Evolutionary conservation across 768 basidiomycete genomes (phyloP), one percentile per base, ranked within the genome.

Genomic region (Wakefieldia striispora): DNA sequence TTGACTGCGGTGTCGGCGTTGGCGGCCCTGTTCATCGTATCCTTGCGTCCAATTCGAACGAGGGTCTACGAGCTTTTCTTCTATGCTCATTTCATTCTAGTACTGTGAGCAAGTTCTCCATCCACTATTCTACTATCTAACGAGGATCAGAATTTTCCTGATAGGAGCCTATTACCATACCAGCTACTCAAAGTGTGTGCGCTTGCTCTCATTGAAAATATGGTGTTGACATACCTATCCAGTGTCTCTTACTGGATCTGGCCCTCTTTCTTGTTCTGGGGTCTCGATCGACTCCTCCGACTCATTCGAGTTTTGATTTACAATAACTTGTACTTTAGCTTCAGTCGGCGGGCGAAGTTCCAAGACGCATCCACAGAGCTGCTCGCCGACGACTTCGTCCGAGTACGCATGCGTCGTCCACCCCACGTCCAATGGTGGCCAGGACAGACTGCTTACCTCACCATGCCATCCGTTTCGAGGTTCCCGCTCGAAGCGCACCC

Each of bases 401-500:
- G 77, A 16, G 60, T 84, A 13, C 69, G 71, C 16, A 57, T 82
- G 24, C 57, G 60, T 31, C 72, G 76, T 19, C 74, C 76, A 23
- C 63, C 72, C 14, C 72, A 71, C 55, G 78, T 84, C 69, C 69
- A 65, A 19, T 80, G 78, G 78, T 57, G 61, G 5, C 72, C 83
- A 0, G 83, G 83, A 8, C 83, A 84, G 62, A 71, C 73, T 31
- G 76, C 72, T 0, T 83, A 75, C 55, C 66, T 84, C 19, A 72
- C 68, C 10, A 66, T 83, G 55, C 80, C 81, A 4, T 57, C 69
- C 1, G 67, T 80, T 6, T 77, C 77, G 11, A 43, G 45, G 0
- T 60, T 72, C 23, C 75, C 77, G 6, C 72, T 77, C 26, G 78
- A 84, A 61, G 64, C 78, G 0, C 83, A 84, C 51, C 83, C 83